Evolutionary conservation across 2,329 filamentous ascomycete species (phyloP).

Genomic region (Volutella citrinella): DNA sequence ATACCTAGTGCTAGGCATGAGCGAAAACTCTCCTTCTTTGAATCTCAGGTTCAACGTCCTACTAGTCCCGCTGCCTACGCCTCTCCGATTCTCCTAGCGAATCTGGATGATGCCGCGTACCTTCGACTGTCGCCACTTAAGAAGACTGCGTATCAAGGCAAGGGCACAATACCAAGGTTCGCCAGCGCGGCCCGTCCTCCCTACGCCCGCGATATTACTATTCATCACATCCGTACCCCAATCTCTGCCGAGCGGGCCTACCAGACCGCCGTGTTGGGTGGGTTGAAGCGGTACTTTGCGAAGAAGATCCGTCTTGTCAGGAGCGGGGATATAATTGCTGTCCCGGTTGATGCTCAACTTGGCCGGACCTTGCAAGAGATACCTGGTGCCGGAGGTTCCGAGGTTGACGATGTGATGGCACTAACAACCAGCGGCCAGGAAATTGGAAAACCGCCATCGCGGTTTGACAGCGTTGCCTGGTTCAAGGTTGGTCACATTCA

Average conservation of each 20-base stretch:
- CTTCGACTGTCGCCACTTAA: slow-evolving; percentile 73
- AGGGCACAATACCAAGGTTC: slow-evolving; percentile 54
- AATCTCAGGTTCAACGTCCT: slow-evolving; percentile 63
- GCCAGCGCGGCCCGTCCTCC: slow-evolving; percentile 54
- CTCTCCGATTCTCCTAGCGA: slow-evolving; percentile 83
- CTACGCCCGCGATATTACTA: slow-evolving; percentile 71
- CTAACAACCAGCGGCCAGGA: slow-evolving; percentile 42
- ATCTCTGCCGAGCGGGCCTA: slow-evolving; percentile 81
- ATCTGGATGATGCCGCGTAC: slow-evolving; percentile 75
- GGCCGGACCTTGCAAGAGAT: slow-evolving; percentile 78
- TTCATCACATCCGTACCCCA: slow-evolving; percentile 86
- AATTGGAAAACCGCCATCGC: slow-evolving; percentile 24
- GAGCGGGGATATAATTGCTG: slow-evolving; percentile 81
- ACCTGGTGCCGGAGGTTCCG: slow-evolving; percentile 54
- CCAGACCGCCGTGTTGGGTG: slow-evolving; percentile 81
- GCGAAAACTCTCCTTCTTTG: slow-evolving; percentile 60
- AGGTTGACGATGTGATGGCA: slow-evolving; percentile 68
- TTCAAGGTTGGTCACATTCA: slow-evolving; percentile 81
- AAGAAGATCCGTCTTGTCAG: slow-evolving; percentile 78
- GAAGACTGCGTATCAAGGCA: slow-evolving; percentile 46
- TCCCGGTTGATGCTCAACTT: slow-evolving; percentile 82
- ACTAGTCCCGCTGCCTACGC: slow-evolving; percentile 65
- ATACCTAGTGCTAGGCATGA: slow-evolving; percentile 55
- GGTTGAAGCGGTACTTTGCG: slow-evolving; percentile 86
- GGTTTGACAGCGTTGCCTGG: slow-evolving; percentile 73